Base-by-base conservation (phyloP, 768 basidiomycete genomes). In the Crucibulum laeve region DNA sequence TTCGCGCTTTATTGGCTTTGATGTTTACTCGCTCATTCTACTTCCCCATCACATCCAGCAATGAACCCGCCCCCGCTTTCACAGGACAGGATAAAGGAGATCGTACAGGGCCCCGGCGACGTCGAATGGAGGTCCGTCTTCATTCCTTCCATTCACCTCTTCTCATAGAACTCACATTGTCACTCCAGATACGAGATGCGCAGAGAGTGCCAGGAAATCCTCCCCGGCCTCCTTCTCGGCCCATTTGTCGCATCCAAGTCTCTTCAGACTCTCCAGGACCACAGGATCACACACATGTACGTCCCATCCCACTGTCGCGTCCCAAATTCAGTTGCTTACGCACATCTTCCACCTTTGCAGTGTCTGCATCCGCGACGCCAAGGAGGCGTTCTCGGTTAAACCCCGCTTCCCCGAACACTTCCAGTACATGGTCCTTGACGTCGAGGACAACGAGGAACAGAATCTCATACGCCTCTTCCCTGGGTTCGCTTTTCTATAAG, bases 361-460 rank as follows among this genome's bases (percentile, higher is more conserved):
- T 45, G 80, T 92, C 14, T 93, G 91, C 56, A 91, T 93, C 57
- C 83, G 91, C 35, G 91, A 93, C 59, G 79, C 74, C 45, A 91
- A 91, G 57, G 91, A 93, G 58, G 87, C 91, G 0, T 93, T 92
- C 64, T 88, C 92, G 13, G 88, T 96, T 41, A 73, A 77, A 43
- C 88, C 92, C 2, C 80, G 91, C 18, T 96, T 92, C 55, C 84
- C 84, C 2, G 85, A 85, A 0, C 68, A 77, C 17, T 91, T 94
- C 64, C 54, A 58, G 28, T 96, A 96, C 61, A 61, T 91, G 57
- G 80, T 82, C 1, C 69, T 95, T 25, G 86, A 94, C 59, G 89
- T 96, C 21, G 78, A 91, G 59, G 92, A 96, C 61, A 91, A 80
- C 51, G 91, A 94, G 61, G 92, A 95, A 57, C 93, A 96, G 67